Evolutionary conservation across 768 basidiomycete species (phyloP).

Genomic region (Mycena polygramma): DNA sequence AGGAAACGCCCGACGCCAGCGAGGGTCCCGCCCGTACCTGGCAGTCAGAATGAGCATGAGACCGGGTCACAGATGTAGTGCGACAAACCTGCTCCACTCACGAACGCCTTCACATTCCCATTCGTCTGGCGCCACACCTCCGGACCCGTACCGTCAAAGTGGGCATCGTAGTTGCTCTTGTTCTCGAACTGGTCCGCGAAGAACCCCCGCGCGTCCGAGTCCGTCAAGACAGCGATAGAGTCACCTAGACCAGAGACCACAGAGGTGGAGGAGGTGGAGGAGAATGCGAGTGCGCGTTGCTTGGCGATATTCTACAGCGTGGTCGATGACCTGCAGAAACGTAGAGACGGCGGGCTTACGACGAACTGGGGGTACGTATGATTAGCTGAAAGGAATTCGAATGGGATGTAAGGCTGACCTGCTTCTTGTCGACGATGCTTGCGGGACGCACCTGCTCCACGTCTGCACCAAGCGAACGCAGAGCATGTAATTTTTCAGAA

Average conservation of each 20-base stretch:
- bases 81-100: slow-evolving; percentile 85
- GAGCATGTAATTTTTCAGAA: slow-evolving; percentile 89
- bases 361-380: slow-evolving; percentile 63
- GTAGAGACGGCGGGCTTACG: slow-evolving; percentile 53
- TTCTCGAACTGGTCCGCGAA: slow-evolving; percentile 99
- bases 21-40: slow-evolving; percentile 97
- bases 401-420: slow-evolving; percentile 61
- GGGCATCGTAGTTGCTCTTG: slow-evolving; percentile 89
- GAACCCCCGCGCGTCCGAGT: slow-evolving; percentile 67
- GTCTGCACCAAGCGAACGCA: slow-evolving; percentile 87
- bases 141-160: slow-evolving; percentile 90
- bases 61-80: not conserved
- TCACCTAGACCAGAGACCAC: slow-evolving; percentile 68
- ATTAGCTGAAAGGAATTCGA: slow-evolving; percentile 5
- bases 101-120: slow-evolving; percentile 85
- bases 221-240: slow-evolving; percentile 56
- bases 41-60: not conserved
- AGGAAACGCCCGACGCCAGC: slow-evolving; percentile 87
- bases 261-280: slow-evolving; percentile 57
- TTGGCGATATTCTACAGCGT: slow-evolving; percentile 84
- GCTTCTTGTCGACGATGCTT: slow-evolving; percentile 97
- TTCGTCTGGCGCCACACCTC: slow-evolving; percentile 96
- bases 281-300: slow-evolving; percentile 82
- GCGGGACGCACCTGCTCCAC: slow-evolving; percentile 93
- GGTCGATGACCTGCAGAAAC: slow-evolving; percentile 1